Evolutionary conservation across 768 basidiomycete genomes (phyloP), one percentile per base, ranked within the genome.

Genomic region (Leccinellum rugosiceps): DNA sequence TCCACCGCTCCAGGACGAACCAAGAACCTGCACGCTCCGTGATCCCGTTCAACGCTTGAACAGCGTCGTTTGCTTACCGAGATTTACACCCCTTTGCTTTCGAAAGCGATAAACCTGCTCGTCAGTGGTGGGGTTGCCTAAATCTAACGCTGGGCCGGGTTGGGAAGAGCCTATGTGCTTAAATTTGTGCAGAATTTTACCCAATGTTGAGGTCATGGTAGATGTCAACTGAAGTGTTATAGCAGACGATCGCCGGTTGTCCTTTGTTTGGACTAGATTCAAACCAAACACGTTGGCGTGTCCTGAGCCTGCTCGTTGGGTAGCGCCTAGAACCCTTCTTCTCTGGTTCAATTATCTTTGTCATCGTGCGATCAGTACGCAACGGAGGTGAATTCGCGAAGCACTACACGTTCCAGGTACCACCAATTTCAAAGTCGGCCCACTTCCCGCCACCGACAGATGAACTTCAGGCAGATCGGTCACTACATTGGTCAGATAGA

Each of bases 1-100:
- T 89, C 90, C 90, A 92, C 32, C 81, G 75, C 70, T 92, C 90
- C 17, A 90, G 79, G 3, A 88, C 84, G 60, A 92, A 92, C 88
- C 87, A 90, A 7, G 82, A 85, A 1, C 88, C 87, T 90, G 58
- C 26, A 21, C 8, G 26, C 54, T 53, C 13, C 41, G 51, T 64
- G 58, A 62, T 60, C 57, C 45, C 31, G 47, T 41, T 50, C 47
- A 32, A 44, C 14, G 26, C 8, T 35, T 55, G 59, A 31, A 50
- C 57, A 28, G 41, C 45, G 25, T 41, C 30, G 19, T 23, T 52
- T 28, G 55, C 58, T 68, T 68, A 86, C 90, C 90, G 10, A 93
- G 80, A 69, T 93, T 93, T 6, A 92, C 85, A n/a, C 90, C 90
- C 53, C 84, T 79, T 63, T 90, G 89, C 65, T 84, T 87, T 60